Base-by-base conservation (phyloP, 2,329 filamentous ascomycete genomes). In the Leptographium procerum region DNA sequence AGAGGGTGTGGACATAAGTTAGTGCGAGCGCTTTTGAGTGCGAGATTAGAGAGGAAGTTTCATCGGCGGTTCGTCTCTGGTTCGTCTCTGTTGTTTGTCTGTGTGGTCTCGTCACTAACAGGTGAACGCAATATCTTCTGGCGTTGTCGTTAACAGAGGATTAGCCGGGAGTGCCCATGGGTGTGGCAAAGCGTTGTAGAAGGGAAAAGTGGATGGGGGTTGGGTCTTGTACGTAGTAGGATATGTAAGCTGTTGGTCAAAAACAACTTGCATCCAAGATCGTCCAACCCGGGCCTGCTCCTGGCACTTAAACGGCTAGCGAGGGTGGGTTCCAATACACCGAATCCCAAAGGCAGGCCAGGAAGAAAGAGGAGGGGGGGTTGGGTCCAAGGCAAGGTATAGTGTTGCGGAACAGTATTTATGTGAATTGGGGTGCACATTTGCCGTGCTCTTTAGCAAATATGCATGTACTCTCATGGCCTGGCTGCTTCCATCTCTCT, bases 141-240 rank as follows among this genome's bases (percentile, higher is more conserved):
- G 29, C 47, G 47, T 29, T 28, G 47, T 50, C 45, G 14, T 24
- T 16, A 24, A 10, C 45, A 24, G 24, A 48, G 45, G 45, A 47
- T 24, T 47, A 22, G 43, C 43, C 10, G 43, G 19, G 8, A 13
- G 45, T 13, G 34, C 7, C 10, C 34, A 36, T 36, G 34, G 22
- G 45, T 28, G 45, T 48, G 45, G 47, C 47, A 29, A 50, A 50
- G 47, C 47, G 47, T 31, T 50, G 34, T 16, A 47, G 34, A 22
- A 43, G 52, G 16, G 40, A 34, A 48, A 34, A 56, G 29, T 48
- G 54, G 40, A 56, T n/a, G 54, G 29, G 54, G 22, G 16, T 45
- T 13, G 22, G 28, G 54, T 56, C 40, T 56, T 55, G 54, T 56
- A n/a, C n/a, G n/a, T n/a, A n/a, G n/a, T n/a, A n/a, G n/a, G n/a